Conservation (phyloP, 257 asterid species). For the Oldenlandia corymbosa region DNA sequence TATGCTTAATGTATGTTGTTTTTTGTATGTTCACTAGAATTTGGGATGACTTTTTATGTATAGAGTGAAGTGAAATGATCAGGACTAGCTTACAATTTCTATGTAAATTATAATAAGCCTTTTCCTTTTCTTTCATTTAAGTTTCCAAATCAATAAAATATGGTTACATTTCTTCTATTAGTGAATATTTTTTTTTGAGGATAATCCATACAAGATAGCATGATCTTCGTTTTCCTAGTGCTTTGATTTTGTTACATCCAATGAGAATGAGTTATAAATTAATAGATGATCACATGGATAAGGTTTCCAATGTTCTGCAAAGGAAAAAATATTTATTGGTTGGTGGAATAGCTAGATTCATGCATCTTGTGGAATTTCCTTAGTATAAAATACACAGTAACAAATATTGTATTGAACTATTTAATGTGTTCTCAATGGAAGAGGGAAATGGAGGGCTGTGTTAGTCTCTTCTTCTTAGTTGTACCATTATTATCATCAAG, state of each 20-base stretch:
- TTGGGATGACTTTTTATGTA: constrained; percentile 3
- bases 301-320: background rate
- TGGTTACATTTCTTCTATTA: no score
- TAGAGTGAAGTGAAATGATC: no score
- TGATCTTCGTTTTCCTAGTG: background rate
- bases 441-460: background rate
- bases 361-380: background rate
- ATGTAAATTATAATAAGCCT: no score
- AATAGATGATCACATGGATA: no score
- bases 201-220: no score
- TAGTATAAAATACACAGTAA: background rate
- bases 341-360: constrained; percentile 3
- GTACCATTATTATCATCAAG: background rate
- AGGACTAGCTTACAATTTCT: no score
- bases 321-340: background rate
- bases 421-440: background rate
- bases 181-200: no score
- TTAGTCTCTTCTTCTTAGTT: background rate
- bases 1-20: constrained; percentile 1
- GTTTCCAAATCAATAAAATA: no score
- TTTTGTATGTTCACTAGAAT: background rate
- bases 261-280: no score
- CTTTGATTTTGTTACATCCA: constrained; percentile 3
- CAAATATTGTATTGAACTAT: no score
- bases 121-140: no score